Percentiles rank a stretch among this genome's conserved stretches.
phyloP scores from a whole-genome alignment of 371 early-diverging fungal genomes.

The Paraphysoderma sedebokerense region DNA sequence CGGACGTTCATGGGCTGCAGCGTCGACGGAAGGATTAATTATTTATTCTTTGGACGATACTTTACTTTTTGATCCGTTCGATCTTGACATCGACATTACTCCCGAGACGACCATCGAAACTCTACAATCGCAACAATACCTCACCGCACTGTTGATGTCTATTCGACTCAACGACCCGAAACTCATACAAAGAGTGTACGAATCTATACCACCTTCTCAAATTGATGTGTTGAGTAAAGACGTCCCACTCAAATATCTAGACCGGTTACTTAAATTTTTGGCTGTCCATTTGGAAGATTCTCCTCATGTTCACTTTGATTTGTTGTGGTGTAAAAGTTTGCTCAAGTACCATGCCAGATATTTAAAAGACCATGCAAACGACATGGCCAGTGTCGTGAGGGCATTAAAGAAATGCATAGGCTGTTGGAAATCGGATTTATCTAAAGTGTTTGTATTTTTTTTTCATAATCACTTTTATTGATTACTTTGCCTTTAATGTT shows the following conservation, averaged over 20 bases:
- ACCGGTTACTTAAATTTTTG: constrained; percentile 61
- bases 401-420: constrained; percentile 57
- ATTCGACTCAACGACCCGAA: constrained; percentile 47
- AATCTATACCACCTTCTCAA: constrained; percentile 57
- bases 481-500: too few relatives aligned
- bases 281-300: constrained; percentile 50
- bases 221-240: constrained; percentile 52
- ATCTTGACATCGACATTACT: constrained; percentile 87
- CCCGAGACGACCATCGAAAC: constrained; percentile 62
- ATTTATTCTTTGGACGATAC: constrained; percentile 85
- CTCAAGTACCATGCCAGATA: constrained; percentile 64
- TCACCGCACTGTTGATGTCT: constrained; percentile 75
- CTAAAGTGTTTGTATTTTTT: constrained; percentile 55
- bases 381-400: constrained; percentile 56
- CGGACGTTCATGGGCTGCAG: constrained; percentile 86
- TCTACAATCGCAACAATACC: constrained; percentile 47
- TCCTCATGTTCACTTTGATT: constrained; percentile 70
- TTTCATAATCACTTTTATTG: too few relatives aligned
- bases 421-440: constrained; percentile 47
- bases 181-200: constrained; percentile 55
- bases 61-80: constrained; percentile 89
- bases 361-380: constrained; percentile 55
- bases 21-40: constrained; percentile 88
- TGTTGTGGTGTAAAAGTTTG: constrained; percentile 58
- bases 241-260: constrained; percentile 68